Percentiles rank a stretch among this genome's conserved stretches.
Evolutionary conservation across 345 rosid species (phyloP).

Genomic region (Linum lewisii): DNA sequence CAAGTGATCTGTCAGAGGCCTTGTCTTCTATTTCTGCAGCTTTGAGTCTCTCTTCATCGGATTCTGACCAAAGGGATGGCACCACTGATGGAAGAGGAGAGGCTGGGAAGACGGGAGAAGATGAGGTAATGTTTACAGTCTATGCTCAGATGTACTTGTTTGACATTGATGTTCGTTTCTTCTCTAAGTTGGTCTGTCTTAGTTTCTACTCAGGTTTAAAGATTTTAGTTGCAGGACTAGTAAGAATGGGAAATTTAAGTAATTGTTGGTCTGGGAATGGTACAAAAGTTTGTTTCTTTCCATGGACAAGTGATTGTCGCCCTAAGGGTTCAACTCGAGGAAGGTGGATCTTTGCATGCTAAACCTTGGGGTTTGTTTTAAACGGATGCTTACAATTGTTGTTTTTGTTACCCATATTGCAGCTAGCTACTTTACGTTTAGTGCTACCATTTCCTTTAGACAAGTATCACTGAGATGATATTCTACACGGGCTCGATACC

Average conservation of each 20-base stretch:
- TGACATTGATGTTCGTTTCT: background rate
- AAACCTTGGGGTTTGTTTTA: too few species aligned
- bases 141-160: background rate
- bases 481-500: background rate
- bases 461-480: background rate
- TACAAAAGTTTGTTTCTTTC: too few species aligned
- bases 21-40: constrained; percentile 3
- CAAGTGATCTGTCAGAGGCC: constrained; percentile 1
- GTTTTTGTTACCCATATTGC: too few species aligned
- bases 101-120: background rate
- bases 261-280: too few species aligned
- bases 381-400: too few species aligned
- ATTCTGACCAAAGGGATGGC: background rate
- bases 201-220: too few species aligned
- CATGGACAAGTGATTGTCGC: too few species aligned
- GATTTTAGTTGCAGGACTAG: background rate
- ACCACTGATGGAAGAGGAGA: background rate
- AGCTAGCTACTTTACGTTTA: too few species aligned
- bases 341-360: too few species aligned
- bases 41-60: constrained; percentile 1
- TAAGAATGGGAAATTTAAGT: too few species aligned
- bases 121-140: background rate
- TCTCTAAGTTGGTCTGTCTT: background rate
- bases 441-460: too few species aligned
- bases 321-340: too few species aligned